Base-by-base conservation (phyloP, 306 rosid genomes). In the Chamaecrista fasciculata region DNA sequence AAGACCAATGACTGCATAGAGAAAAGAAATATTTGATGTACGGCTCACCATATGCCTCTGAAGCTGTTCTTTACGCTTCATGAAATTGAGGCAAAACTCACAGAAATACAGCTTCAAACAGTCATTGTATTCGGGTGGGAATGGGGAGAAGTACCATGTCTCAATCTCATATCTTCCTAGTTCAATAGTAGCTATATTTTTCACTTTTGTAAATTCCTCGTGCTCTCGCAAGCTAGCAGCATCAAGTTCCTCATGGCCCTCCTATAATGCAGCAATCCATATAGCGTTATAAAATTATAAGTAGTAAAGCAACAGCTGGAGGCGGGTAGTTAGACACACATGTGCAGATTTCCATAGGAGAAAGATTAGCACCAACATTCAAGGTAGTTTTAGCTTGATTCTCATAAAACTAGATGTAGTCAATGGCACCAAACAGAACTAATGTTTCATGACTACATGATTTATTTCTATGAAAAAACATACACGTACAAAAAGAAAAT, bases 201-300 rank as follows among this genome's bases (percentile, higher is more conserved):
- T 95, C 79, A 95, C 97, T 86, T 95, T 95, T 2, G 99, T 89
- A 65, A 95, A 95, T 79, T 95, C 99, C 71, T 95, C 99, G 44
- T 95, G 99, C 80, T 95, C 99, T 63, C 99, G 92, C 80, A 95
- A 80, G 79, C 99, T 95, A 47, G 99, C 99, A 78, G 99, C 99
- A 84, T 95, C 99, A 73, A 95, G 97, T 82, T 95, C 99, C 77
- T 95, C 99, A 42, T 95, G 99, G 43, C 99, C 99, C 99, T 95
- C 99, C 99, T 95, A 80, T 21, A 64, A 24, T 34, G 67, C 71
- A 62, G 46, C 58, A 49, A 69, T 24, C 53, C 20, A 63, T 4
- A 67, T 1, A 59, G 44, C 64, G 15, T 23, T 15, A 43, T 18
- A 59, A 79, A 70, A 40, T 61, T 10, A 37, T 39, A 67, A 36